Conservation (phyloP, 202 grass and related monocot species). For the Eragrostis tef region DNA sequence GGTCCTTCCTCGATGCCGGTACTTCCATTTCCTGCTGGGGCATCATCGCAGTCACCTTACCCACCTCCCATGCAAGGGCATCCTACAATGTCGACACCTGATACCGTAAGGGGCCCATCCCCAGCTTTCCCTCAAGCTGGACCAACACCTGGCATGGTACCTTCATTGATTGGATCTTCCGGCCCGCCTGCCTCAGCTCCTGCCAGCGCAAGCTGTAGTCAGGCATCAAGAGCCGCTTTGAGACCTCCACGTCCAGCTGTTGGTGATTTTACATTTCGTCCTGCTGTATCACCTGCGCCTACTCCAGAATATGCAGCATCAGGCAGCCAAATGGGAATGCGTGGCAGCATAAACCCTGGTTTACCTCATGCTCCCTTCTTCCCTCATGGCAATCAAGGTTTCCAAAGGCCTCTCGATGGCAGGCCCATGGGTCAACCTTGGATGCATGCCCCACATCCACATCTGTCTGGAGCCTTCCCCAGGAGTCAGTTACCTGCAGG, state of each 20-base stretch:
- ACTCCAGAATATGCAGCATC: conserved; percentile 27
- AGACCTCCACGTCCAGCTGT: conserved; percentile 60
- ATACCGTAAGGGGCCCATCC: conserved; percentile 44
- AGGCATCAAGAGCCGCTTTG: conserved; percentile 36
- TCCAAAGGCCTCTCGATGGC: conserved; percentile 51
- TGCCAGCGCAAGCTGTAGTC: conserved; percentile 31
- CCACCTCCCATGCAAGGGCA: conserved; percentile 40
- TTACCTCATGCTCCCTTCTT: conserved; percentile 49
- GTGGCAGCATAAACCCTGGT: conserved; percentile 34
- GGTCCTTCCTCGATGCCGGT: conserved; percentile 43
- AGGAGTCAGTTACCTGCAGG: conserved; percentile 42
- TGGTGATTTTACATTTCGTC: conserved; percentile 80
- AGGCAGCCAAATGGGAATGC: conserved; percentile 36
- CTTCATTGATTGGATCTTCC: conserved; percentile 35
- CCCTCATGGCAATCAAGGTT: conserved; percentile 55
- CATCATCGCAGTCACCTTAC: conserved; percentile 27
- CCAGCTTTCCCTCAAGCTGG: conserved; percentile 55
- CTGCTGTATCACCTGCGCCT: conserved; percentile 33
- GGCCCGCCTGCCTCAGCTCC: conserved; percentile 31
- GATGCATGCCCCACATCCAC: conserved; percentile 49
- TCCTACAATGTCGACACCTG: conserved; percentile 39
- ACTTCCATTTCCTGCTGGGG: conserved; percentile 49
- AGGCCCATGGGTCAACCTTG: conserved; percentile 37
- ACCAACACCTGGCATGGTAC: conserved; percentile 47
- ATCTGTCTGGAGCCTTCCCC: conserved; percentile 43